Conservation (phyloP, 805 yeast species). For the Priceomyces melissophilus region DNA sequence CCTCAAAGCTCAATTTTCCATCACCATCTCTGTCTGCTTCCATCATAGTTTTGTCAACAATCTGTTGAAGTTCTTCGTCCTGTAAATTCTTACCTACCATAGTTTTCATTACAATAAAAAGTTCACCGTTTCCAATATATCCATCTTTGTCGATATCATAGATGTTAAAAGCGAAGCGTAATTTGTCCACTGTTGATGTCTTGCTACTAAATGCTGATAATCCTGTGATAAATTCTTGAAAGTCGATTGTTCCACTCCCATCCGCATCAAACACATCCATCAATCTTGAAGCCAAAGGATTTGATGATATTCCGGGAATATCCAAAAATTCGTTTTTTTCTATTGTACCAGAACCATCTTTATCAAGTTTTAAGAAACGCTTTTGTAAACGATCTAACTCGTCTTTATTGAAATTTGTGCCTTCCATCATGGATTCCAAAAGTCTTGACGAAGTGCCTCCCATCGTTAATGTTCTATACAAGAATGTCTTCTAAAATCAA, state of each 20-base stretch:
- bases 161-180: constrained; percentile 85
- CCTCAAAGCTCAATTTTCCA: constrained; percentile 80
- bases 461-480: constrained; percentile 30
- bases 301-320: constrained; percentile 87
- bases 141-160: constrained; percentile 97
- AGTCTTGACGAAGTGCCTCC: constrained; percentile 60
- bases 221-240: constrained; percentile 88
- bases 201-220: constrained; percentile 84
- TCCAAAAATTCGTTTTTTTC: constrained; percentile 87
- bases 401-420: constrained; percentile 82
- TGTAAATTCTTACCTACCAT: constrained; percentile 94
- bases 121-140: constrained; percentile 89
- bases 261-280: constrained; percentile 95
- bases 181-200: constrained; percentile 75
- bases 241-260: constrained; percentile 89
- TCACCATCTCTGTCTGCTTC: constrained; percentile 90
- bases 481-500: too few relatives aligned
- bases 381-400: constrained; percentile 90
- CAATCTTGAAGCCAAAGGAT: constrained; percentile 85
- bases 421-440: constrained; percentile 70
- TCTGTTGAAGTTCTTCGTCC: constrained; percentile 87
- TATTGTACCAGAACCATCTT: constrained; percentile 88
- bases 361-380: constrained; percentile 91
- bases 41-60: constrained; percentile 94
- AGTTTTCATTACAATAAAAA: constrained; percentile 85